Evolutionary conservation across 805 yeast genomes (phyloP), one percentile per base, ranked within the genome.

Genomic region (Saccharomycopsis malanga): DNA sequence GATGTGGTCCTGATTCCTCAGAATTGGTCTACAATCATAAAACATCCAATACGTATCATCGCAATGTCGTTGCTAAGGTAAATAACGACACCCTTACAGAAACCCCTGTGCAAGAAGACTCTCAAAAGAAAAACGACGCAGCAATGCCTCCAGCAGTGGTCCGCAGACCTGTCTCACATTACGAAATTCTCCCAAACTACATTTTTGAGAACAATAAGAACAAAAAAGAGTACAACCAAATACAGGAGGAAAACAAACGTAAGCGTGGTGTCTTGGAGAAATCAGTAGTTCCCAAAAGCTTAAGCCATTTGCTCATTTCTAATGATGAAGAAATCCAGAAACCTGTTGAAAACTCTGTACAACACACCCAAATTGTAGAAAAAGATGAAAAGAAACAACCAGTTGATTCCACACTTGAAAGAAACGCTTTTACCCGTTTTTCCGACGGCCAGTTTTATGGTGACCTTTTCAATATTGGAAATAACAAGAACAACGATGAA

Each of bases 141-240:
- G 81, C 81, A 17, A 72, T 77, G 75, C 81, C 82, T 12, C 82
- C 82, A 14, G 82, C 82, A 1, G 64, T 73, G 17, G 71, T 71
- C 10, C 67, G 83, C 54, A 69, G 69, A 27, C 71, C 69, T 5
- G 57, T 65, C 29, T 56, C 62, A 25, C 69, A 67, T 53, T 66
- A 63, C 49, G 60, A 65, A 4, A 53, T 67, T 17, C 65, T 64
- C 7, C 44, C 49, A 3, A 42, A 44, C 15, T 39, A 38, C 36
- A 3, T 20, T 14, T n/a, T n/a, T n/a, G n/a, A n/a, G n/a, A 34
- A 21, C 22, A 18, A 41, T 14, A 45, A 43, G 21, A n/a, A 34
- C 18, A 34, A 56, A 63, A 2, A 57, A 55, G 46, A 49, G 56
- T 65, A 64, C 37, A 68, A 63, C 10, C 70, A 67, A 46, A 58